Conservation (phyloP, 2,329 filamentous ascomycete species). For the Trichophaea hybrida region DNA sequence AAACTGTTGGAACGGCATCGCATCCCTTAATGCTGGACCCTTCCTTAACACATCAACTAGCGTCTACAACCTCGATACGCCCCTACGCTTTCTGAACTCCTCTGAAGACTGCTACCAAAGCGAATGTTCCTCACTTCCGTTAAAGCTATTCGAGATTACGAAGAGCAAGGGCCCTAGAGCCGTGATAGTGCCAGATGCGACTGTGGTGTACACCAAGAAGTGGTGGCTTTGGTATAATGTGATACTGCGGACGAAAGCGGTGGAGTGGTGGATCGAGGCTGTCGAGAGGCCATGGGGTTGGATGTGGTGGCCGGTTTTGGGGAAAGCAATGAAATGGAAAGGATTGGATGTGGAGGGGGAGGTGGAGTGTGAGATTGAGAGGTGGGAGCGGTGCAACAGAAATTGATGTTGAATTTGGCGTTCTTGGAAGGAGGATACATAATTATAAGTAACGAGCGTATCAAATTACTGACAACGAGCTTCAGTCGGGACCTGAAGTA, state of each 20-base stretch:
- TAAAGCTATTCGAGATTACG: conserved; percentile 12
- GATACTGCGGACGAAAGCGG: conserved; percentile 11
- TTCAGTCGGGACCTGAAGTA: no score
- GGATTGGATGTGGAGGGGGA: conserved; percentile 38
- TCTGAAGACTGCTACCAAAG: conserved; percentile 11
- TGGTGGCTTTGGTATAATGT: conserved; percentile 18
- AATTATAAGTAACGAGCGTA: no score
- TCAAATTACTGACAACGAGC: no score
- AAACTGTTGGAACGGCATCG: conserved; percentile 18
- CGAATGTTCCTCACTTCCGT: conserved; percentile 13
- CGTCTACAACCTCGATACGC: conserved; percentile 7
- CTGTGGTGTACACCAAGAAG: conserved; percentile 10
- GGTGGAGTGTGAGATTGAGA: conserved; percentile 42
- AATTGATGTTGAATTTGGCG: not conserved
- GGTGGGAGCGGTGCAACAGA: conserved; percentile 29
- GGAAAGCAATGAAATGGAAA: conserved; percentile 8
- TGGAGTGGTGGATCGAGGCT: conserved; percentile 11
- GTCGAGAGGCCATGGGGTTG: conserved; percentile 12
- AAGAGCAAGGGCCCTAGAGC: not conserved
- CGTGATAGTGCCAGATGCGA: conserved; percentile 11
- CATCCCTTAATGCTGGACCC: conserved; percentile 10
- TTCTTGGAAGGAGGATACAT: no score
- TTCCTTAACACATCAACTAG: conserved; percentile 11
- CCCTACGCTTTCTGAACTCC: conserved; percentile 11
- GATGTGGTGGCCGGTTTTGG: conserved; percentile 12